Base-by-base conservation (phyloP, 768 basidiomycete species). In the Galerina sulciceps region DNA sequence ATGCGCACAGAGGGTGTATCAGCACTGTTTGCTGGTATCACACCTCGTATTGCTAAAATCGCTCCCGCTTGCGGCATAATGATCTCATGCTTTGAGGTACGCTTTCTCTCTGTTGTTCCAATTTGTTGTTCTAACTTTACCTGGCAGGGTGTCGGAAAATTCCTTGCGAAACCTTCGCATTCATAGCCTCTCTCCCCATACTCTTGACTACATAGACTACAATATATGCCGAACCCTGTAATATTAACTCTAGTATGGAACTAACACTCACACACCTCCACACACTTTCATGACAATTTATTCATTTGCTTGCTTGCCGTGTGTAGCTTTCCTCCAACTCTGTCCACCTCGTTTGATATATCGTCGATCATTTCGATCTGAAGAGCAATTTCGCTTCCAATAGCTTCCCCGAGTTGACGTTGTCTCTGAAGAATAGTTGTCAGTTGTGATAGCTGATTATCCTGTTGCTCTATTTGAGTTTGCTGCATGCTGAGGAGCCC, bases 21-120 rank as follows among this genome's bases (percentile, higher is more conserved):
- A 9, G 90, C 92, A 2, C 76, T 98, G 48, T 96, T 90, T 69
- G 88, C 93, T 35, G 97, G 97, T 0, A 75, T 94, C 40, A 73
- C 87, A 8, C 96, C 96, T 50, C 87, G 97, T 38, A 87, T 96
- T 52, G 94, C 87, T 42, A 99, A 99, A 75, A 96, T 97, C 61
- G 94, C 94, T 10, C 97, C 97, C 38, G 97, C 96, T 41, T 99
- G 97, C 73, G 96, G 96, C 20, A 90, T 99, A 64, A 98, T 99
- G 96, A 97, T 98, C 71, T 87, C 92, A 55, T 95, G 90, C 72
- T 99, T 90, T 70, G 96, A 99, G 86, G 95, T 87, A 64, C 31
- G 83, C 20, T 22, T 23, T 37, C 22, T 55, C 11, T 40, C 45
- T 36, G 73, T 10, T 35, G 14, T 9, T 0, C 20, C 31, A 26